phyloP scores from a whole-genome alignment of 2,329 filamentous ascomycete genomes.

The Fusarium floridanum region DNA sequence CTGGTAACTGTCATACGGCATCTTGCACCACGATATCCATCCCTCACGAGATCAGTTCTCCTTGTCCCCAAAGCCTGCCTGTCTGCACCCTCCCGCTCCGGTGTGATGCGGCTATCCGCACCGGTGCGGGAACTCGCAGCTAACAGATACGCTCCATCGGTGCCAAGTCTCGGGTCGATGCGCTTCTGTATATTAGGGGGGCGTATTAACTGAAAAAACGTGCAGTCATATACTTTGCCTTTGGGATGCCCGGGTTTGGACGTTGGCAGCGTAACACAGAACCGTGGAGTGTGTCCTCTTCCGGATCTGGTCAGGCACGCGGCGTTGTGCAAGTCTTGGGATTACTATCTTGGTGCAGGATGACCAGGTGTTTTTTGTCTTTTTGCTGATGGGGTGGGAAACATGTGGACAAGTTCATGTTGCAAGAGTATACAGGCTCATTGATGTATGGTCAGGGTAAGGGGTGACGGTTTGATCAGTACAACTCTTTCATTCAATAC shows the following conservation, averaged over 20 bases:
- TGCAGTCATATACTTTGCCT: neutral
- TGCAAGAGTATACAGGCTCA: neutral
- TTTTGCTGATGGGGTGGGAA: neutral
- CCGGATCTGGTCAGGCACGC: neutral
- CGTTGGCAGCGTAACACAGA: neutral
- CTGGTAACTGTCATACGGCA: neutral
- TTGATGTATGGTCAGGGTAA: neutral
- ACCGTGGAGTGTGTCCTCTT: neutral
- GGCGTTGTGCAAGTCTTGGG: neutral
- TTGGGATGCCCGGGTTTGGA: neutral
- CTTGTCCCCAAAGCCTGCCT: neutral
- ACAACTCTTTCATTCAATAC: neutral
- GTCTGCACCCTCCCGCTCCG: slow-evolving; percentile 13
- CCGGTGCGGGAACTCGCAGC: slow-evolving; percentile 12
- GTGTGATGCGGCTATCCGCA: slow-evolving; percentile 18
- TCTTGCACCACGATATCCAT: neutral
- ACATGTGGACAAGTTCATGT: neutral
- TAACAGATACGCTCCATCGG: slow-evolving; percentile 24
- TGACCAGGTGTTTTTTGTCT: neutral
- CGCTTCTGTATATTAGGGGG: neutral
- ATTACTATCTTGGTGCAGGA: neutral
- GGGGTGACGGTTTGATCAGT: neutral
- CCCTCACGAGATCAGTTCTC: neutral
- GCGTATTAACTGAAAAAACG: neutral
- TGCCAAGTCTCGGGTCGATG: slow-evolving; percentile 32